Evolutionary conservation across 352 stramenopile genomes (phyloP).

Genomic region (Blastocystis sp.): DNA sequence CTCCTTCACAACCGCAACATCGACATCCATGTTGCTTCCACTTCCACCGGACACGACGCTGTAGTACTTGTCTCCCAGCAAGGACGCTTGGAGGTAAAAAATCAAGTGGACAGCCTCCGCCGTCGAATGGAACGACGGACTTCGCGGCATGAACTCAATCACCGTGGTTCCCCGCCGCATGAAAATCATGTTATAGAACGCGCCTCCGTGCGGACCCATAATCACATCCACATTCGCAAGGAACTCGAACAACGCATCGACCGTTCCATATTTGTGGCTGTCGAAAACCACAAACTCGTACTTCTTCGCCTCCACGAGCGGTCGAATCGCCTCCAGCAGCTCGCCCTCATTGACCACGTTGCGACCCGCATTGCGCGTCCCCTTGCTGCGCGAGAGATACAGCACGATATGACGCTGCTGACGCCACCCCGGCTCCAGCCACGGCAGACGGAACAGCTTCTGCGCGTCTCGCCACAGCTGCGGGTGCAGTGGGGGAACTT

Average conservation of each 20-base stretch:
- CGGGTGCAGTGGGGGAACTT: slow-evolving; percentile 28
- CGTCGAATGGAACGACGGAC: background rate
- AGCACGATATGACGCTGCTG: slow-evolving; percentile 11
- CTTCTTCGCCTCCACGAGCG: background rate
- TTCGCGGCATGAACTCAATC: slow-evolving; percentile 16
- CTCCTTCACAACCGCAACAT: background rate
- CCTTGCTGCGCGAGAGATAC: background rate
- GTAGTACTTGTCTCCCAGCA: slow-evolving; percentile 26
- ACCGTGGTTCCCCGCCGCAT: slow-evolving; percentile 26
- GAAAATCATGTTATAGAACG: slow-evolving; percentile 52
- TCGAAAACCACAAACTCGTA: slow-evolving; percentile 36
- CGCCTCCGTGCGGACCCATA: slow-evolving; percentile 16
- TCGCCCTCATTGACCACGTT: background rate
- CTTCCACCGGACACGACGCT: background rate
- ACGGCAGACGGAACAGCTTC: slow-evolving; percentile 4
- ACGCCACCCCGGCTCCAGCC: background rate
- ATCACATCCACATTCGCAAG: slow-evolving; percentile 49
- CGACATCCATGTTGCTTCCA: background rate
- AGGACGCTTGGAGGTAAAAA: background rate
- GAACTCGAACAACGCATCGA: slow-evolving; percentile 12
- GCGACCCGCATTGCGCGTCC: slow-evolving; percentile 19
- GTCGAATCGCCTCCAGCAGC: background rate
- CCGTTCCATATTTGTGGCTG: background rate
- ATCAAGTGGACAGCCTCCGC: slow-evolving; percentile 13
- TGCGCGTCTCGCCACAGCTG: slow-evolving; percentile 37